Conservation (phyloP, 305 asterid genomes). For the Petunia hybrid region DNA sequence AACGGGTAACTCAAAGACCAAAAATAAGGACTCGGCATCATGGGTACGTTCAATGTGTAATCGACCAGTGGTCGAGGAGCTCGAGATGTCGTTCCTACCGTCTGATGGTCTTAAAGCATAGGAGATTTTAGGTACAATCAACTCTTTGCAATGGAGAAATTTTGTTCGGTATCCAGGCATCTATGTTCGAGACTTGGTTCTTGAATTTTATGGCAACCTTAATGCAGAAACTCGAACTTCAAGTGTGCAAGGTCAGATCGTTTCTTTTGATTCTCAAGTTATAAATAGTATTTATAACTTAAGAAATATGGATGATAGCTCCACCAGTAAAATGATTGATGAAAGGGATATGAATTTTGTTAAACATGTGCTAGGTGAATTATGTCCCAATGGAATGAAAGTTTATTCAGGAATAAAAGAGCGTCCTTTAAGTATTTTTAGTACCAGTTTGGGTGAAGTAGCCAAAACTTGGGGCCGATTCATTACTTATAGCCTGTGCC, state of each 20-base stretch:
- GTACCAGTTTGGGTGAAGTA: background rate
- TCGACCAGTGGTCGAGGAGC: background rate
- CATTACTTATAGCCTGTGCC: background rate
- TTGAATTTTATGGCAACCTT: background rate
- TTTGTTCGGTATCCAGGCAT: too few species aligned
- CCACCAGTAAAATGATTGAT: too few species aligned
- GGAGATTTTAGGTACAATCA: background rate
- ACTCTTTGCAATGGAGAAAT: background rate
- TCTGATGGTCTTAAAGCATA: background rate
- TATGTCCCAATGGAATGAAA: too few species aligned
- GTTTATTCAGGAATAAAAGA: background rate
- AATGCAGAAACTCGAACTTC: background rate
- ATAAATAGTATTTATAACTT: background rate
- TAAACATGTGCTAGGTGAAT: too few species aligned
- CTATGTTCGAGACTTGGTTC: background rate
- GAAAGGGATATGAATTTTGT: too few species aligned
- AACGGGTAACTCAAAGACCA: background rate
- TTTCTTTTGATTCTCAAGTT: background rate
- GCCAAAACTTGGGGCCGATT: background rate
- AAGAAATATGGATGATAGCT: background rate
- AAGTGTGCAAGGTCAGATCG: background rate
- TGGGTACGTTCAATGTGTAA: background rate
- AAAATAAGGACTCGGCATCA: background rate
- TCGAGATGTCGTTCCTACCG: background rate
- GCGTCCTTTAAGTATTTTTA: background rate